Percentiles rank a stretch among this genome's conserved stretches.
These are phyloP conservation scores for Orbilia ellipsospora DNA, from an alignment of 2,329 filamentous ascomycete genomes.

Conservation along the genomic window DNA sequence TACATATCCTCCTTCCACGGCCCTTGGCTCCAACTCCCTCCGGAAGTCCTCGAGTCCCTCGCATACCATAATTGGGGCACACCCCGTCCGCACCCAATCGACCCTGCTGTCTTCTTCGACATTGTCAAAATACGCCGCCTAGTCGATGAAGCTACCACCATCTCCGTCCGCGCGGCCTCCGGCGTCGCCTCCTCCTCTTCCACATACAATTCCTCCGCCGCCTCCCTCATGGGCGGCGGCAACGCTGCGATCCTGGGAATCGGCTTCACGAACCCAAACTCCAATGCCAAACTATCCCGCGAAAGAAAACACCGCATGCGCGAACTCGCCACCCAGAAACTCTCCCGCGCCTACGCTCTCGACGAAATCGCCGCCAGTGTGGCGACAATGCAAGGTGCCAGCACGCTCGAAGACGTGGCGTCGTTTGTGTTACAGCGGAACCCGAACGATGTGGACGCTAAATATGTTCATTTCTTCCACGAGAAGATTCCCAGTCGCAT, in stretches of 20 bases:
- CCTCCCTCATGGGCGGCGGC: conserved; percentile 66
- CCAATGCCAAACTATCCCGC: conserved; percentile 73
- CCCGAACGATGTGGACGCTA: conserved; percentile 76
- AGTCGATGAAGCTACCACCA: conserved; percentile 81
- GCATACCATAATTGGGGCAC: conserved; percentile 83
- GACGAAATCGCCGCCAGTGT: conserved; percentile 87
- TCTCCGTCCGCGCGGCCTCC: conserved; percentile 80
- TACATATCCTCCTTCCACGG: conserved; percentile 87
- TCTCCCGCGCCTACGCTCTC: conserved; percentile 79
- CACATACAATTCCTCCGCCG: conserved; percentile 60
- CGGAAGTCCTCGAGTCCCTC: conserved; percentile 80
- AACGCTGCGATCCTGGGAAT: conserved; percentile 70
- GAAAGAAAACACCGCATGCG: conserved; percentile 82
- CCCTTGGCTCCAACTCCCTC: conserved; percentile 82
- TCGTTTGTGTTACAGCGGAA: conserved; percentile 77
- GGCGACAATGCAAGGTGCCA: conserved; percentile 83
- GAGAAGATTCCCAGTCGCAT: conserved; percentile 84
- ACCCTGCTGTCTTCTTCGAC: conserved; percentile 84
- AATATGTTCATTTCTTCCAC: conserved; percentile 92
- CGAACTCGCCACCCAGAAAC: conserved; percentile 80
- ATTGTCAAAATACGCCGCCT: conserved; percentile 82
- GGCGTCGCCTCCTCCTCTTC: conserved; percentile 73
- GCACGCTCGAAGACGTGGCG: conserved; percentile 80
- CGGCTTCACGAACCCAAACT: conserved; percentile 68
- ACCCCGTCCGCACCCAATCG: conserved; percentile 78